Percentiles rank a stretch among this genome's conserved stretches.
Evolutionary conservation across 2,329 filamentous ascomycete genomes (phyloP).

Genomic region (Exophiala xenobiotica): DNA sequence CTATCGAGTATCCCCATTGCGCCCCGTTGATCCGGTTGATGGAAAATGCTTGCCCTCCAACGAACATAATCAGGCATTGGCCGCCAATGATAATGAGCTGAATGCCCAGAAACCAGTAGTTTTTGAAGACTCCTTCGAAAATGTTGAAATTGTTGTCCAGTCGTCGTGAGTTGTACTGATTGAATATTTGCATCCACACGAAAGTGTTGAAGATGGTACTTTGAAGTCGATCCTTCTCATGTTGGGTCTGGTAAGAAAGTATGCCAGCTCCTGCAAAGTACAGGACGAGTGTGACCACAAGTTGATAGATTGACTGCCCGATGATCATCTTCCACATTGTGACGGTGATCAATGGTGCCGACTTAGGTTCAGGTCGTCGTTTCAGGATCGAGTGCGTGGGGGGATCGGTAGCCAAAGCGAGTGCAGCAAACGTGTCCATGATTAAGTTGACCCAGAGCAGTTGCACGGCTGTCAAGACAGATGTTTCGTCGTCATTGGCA

Average conservation of each 20-base stretch:
- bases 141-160: slow-evolving; percentile 64
- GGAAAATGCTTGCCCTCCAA: slow-evolving; percentile 56
- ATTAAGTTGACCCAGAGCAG: slow-evolving; percentile 67
- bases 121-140: slow-evolving; percentile 57
- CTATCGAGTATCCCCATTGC: slow-evolving; percentile 57
- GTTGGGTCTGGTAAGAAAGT: slow-evolving; percentile 49
- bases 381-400: slow-evolving; percentile 57
- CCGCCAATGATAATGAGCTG: slow-evolving; percentile 58
- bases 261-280: slow-evolving; percentile 61
- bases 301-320: slow-evolving; percentile 41
- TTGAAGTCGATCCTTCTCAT: slow-evolving; percentile 49
- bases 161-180: slow-evolving; percentile 65
- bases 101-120: slow-evolving; percentile 59
- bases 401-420: slow-evolving; percentile 62
- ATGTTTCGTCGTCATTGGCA: slow-evolving; percentile 52
- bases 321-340: slow-evolving; percentile 46
- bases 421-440: slow-evolving; percentile 65
- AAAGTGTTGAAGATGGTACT: slow-evolving; percentile 69
- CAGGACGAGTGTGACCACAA: slow-evolving; percentile 38
- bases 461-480: slow-evolving; percentile 63
- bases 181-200: slow-evolving; percentile 73
- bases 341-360: slow-evolving; percentile 43
- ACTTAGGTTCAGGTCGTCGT: slow-evolving; percentile 46
- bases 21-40: slow-evolving; percentile 50
- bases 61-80: slow-evolving; percentile 58